Base-by-base conservation (phyloP, 2,329 filamentous ascomycete species). In the Pyrenophora teres region DNA sequence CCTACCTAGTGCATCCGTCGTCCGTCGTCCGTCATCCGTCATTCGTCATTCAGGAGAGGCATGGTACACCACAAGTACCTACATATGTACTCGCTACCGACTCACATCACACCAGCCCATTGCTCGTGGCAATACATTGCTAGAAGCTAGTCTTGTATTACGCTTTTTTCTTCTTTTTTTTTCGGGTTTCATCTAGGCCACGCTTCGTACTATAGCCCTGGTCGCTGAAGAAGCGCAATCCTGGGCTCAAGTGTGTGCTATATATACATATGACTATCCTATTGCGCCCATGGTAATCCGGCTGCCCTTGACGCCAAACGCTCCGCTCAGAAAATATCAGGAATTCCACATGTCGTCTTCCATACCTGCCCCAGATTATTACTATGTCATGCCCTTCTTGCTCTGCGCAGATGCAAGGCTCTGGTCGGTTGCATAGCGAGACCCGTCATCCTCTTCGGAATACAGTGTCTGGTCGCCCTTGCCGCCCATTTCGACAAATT, bases 401-500 rank as follows among this genome's bases (percentile, higher is more conserved):
- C 42, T 52, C 36, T 33, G 37, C 13, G 41, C 31, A 21, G 51
- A 50, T 37, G 49, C 53, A 27, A 65, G 46, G 25, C 40, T 52
- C 37, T 58, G 49, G 40, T 67, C 60, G 1, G 52, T 60, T 8
- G 62, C 52, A 54, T 78, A 78, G 10, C 70, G 68, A 44, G 73
- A 78, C 1, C 66, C 70, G 32, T 70, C 69, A 30, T 90, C 87
- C 42, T 90, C 79, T 8, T 82, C 84, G 9, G 63, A 63, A 69
- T 87, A 97, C 12, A 97, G 79, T 37, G 82, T 78, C 72, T 91
- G 85, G 66, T 97, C 93, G 4, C 92, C 93, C 65, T 89, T 90
- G 13, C 91, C 91, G 33, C 93, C 93, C 78, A 95, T 82, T 56
- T 87, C 83, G 72, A 91, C 87, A 63, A 97, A 97, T 64, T 94